Percentiles rank a stretch among this genome's conserved stretches.
Conservation (phyloP, 768 basidiomycete species). For the Symmetrospora coprosmae region DNA sequence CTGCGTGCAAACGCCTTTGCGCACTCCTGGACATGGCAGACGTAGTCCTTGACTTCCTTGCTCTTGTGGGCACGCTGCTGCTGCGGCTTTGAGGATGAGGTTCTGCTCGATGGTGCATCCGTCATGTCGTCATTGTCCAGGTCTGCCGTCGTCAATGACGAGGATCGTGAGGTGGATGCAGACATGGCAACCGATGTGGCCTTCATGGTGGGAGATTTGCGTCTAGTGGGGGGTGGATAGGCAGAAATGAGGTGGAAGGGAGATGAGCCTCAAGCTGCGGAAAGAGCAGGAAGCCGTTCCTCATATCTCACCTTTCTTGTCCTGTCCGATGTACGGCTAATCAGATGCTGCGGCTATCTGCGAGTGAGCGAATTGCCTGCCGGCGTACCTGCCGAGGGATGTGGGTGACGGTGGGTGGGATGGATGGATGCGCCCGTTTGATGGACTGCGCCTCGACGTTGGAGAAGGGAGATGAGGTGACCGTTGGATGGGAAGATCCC, state of each 20-base stretch:
- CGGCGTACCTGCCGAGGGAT: background rate
- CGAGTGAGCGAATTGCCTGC: background rate
- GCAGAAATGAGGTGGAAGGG: no score
- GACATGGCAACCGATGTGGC: background rate
- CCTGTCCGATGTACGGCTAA: background rate
- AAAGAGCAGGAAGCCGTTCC: background rate
- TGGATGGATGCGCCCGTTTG: background rate
- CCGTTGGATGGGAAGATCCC: background rate
- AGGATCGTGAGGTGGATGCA: background rate
- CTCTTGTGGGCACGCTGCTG: background rate
- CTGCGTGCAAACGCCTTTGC: conserved; percentile 39
- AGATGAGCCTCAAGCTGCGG: no score
- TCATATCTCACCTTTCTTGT: background rate
- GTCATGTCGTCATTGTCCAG: background rate
- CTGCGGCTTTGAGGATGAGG: background rate
- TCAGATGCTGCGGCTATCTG: background rate
- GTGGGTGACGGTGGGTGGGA: background rate
- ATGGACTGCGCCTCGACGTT: background rate
- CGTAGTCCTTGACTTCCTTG: conserved; percentile 2
- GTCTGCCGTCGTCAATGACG: background rate
- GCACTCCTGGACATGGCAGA: conserved; percentile 31
- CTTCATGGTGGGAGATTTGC: no score
- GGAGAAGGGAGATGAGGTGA: background rate
- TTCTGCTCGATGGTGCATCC: background rate
- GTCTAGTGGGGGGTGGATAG: no score